A percentile compares a stretch with the other conserved stretches of the same genome.
phyloP scores from a whole-genome alignment of 352 stramenopile genomes.

The Globisporangium solare region DNA sequence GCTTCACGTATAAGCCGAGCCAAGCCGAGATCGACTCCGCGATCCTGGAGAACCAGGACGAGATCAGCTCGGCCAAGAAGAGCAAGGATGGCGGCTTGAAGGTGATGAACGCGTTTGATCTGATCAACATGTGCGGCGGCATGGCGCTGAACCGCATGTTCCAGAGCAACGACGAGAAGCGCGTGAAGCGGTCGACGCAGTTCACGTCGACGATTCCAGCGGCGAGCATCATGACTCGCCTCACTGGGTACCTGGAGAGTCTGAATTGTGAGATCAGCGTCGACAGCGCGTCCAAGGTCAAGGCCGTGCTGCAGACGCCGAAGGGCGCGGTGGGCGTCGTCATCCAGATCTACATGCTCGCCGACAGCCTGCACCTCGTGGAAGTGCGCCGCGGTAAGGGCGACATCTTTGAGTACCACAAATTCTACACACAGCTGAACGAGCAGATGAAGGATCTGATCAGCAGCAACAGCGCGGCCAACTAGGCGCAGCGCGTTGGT shows the following conservation, averaged over 20 bases:
- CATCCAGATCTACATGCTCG: slow-evolving; percentile 89
- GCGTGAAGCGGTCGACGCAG: slow-evolving; percentile 80
- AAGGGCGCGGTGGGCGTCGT: slow-evolving; percentile 86
- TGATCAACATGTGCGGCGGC: slow-evolving; percentile 91
- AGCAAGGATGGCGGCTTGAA: slow-evolving; percentile 68
- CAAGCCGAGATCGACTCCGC: slow-evolving; percentile 79
- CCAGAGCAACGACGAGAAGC: slow-evolving; percentile 83
- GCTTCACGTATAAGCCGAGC: slow-evolving; percentile 59
- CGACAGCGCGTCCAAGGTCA: slow-evolving; percentile 78
- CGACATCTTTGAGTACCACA: slow-evolving; percentile 90
- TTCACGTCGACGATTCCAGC: slow-evolving; percentile 83
- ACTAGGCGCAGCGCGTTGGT: not conserved
- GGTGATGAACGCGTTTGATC: slow-evolving; percentile 89
- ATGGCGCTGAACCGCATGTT: slow-evolving; percentile 90
- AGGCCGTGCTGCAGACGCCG: slow-evolving; percentile 78
- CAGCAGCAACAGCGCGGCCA: slow-evolving; percentile 5
- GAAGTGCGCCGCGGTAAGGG: slow-evolving; percentile 87
- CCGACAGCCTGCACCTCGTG: slow-evolving; percentile 80
- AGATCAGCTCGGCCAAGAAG: slow-evolving; percentile 67
- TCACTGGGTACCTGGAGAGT: slow-evolving; percentile 74
- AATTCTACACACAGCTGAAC: slow-evolving; percentile 88
- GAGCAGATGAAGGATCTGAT: slow-evolving; percentile 87
- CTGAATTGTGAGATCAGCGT: slow-evolving; percentile 78
- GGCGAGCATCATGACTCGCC: slow-evolving; percentile 67
- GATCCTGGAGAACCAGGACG: slow-evolving; percentile 78